Conservation (phyloP, 352 stramenopile species). For the Globisporangium nodosum region DNA sequence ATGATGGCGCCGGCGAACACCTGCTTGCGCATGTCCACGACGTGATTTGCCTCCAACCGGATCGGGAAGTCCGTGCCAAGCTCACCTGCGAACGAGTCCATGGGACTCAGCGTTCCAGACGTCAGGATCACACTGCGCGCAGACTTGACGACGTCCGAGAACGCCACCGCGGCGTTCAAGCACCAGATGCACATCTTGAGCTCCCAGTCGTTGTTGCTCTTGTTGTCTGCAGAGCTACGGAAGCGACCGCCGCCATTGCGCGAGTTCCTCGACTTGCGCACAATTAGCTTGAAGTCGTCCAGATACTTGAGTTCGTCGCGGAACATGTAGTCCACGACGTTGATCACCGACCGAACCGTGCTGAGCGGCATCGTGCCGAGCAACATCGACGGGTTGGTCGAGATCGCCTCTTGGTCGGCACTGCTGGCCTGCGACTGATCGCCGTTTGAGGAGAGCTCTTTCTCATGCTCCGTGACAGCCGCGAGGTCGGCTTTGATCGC, state of each 20-base stretch:
- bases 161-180: slow-evolving; percentile 77
- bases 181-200: slow-evolving; percentile 86
- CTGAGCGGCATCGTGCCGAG: slow-evolving; percentile 49
- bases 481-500: slow-evolving; percentile 37
- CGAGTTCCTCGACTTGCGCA: slow-evolving; percentile 25
- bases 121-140: slow-evolving; percentile 76
- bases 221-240: slow-evolving; percentile 13
- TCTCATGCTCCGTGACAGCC: slow-evolving; percentile 50
- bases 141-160: slow-evolving; percentile 65
- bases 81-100: slow-evolving; percentile 85
- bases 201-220: slow-evolving; percentile 30
- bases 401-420: slow-evolving; percentile 13
- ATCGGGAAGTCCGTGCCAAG: slow-evolving; percentile 78
- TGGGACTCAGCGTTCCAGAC: slow-evolving; percentile 79
- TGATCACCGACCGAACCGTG: slow-evolving; percentile 55
- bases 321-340: slow-evolving; percentile 78
- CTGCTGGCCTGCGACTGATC: slow-evolving; percentile 17
- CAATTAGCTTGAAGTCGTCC: slow-evolving; percentile 78
- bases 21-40: slow-evolving; percentile 85
- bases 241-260: slow-evolving; percentile 14
- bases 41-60: slow-evolving; percentile 79
- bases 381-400: slow-evolving; percentile 17
- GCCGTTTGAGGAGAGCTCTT: slow-evolving; percentile 29
- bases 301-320: slow-evolving; percentile 73
- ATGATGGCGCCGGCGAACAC: slow-evolving; percentile 75